Evolutionary conservation across 768 basidiomycete genomes (phyloP).

Genomic region (Boletus eberwhitei): DNA sequence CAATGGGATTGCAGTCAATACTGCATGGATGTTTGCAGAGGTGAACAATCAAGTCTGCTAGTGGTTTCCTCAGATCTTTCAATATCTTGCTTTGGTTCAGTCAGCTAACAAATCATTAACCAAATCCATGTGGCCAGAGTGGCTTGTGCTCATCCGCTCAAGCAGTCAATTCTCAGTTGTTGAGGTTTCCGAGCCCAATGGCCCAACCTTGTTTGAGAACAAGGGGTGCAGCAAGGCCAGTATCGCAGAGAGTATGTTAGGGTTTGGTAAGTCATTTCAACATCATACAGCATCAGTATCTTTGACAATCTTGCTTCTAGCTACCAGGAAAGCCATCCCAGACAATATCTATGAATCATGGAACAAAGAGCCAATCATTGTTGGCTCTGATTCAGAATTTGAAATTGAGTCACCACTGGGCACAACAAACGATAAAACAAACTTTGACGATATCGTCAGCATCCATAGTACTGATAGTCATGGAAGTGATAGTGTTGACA

Average conservation of each 20-base stretch:
- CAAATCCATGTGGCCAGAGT: background rate
- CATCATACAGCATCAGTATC: rapidly evolving
- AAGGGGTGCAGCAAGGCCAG: background rate
- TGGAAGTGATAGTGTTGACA: background rate
- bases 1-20: no score
- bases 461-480: background rate
- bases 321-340: background rate
- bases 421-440: no score
- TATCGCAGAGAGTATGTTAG: background rate
- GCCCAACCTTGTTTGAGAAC: background rate
- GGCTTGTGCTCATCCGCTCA: background rate
- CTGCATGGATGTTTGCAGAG: no score
- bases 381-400: background rate
- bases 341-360: background rate
- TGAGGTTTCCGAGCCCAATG: background rate
- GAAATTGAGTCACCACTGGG: no score
- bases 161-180: background rate
- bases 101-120: no score
- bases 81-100: no score
- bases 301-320: background rate
- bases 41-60: no score
- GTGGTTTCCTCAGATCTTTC: no score
- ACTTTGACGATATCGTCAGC: background rate
- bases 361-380: background rate
- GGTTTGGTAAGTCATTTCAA: background rate